phyloP scores from a whole-genome alignment of 208 protist species.

The Phytomonas sp. region DNA sequence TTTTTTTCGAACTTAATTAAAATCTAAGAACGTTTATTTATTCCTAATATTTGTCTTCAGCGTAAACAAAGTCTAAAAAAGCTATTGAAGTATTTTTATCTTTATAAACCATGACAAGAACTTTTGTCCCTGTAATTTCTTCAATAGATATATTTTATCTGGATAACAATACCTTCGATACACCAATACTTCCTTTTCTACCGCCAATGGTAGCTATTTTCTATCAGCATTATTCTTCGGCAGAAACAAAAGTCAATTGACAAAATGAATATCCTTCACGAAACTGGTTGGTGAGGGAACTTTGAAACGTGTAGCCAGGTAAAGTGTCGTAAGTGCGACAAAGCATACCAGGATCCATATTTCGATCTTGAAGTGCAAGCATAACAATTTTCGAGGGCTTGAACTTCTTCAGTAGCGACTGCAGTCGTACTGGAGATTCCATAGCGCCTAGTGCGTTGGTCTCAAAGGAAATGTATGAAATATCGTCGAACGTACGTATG shows the following conservation, averaged over 20 bases:
- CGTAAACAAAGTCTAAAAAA: constrained; percentile 12
- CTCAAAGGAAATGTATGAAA: constrained; percentile 60
- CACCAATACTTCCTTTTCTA: not conserved
- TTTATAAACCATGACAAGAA: constrained; percentile 7
- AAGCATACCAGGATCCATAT: constrained; percentile 17
- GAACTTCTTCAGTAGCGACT: constrained; percentile 37
- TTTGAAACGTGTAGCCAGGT: constrained; percentile 44
- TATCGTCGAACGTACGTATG: constrained; percentile 34
- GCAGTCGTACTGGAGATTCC: constrained; percentile 22
- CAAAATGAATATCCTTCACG: constrained; percentile 75
- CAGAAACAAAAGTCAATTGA: constrained; percentile 49
- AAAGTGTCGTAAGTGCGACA: constrained; percentile 32
- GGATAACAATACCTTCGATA: not conserved
- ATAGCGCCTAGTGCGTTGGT: constrained; percentile 43
- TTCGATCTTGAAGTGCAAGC: constrained; percentile 55
- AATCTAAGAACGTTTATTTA: constrained; percentile 8
- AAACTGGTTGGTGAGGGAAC: constrained; percentile 65
- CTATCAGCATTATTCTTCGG: constrained; percentile 4
- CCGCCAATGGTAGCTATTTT: not conserved
- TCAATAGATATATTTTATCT: not conserved
- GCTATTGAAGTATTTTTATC: not conserved
- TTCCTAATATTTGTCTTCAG: constrained; percentile 1
- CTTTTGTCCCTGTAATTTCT: not conserved
- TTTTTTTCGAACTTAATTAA: constrained; percentile 12
- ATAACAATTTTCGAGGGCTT: constrained; percentile 56